Conservation (phyloP, 495 filamentous ascomycete species). For the Hyaloscypha hepaticicola region DNA sequence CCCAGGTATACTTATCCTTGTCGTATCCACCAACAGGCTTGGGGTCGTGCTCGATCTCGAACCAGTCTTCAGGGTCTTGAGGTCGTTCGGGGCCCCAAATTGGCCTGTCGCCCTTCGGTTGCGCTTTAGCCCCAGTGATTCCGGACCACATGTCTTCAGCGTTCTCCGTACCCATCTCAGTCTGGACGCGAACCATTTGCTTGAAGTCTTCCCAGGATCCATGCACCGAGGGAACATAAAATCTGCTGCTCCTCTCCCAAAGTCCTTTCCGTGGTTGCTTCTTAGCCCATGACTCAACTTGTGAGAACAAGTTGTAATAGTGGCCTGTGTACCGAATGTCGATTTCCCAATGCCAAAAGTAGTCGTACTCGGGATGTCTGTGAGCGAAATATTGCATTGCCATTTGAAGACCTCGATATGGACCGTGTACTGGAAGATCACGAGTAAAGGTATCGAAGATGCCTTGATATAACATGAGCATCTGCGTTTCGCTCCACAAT, state of each 20-base stretch:
- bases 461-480: constrained; percentile 82
- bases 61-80: constrained; percentile 58
- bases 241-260: constrained; percentile 91
- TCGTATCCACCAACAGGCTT: constrained; percentile 69
- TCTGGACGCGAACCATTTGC: constrained; percentile 88
- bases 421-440: constrained; percentile 81
- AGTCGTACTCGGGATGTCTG: constrained; percentile 89
- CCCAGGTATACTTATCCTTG: constrained; percentile 82
- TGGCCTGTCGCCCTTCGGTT: constrained; percentile 61
- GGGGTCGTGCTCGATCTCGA: constrained; percentile 67
- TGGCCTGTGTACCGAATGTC: constrained; percentile 96
- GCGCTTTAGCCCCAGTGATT: constrained; percentile 38
- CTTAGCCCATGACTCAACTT: constrained; percentile 70
- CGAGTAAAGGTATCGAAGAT: constrained; percentile 71
- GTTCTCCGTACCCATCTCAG: constrained; percentile 73
- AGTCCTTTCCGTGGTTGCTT: constrained; percentile 85
- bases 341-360: constrained; percentile 99
- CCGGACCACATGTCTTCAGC: constrained; percentile 70
- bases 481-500: constrained; percentile 90
- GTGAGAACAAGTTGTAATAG: constrained; percentile 85
- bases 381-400: constrained; percentile 91
- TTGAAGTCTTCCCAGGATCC: constrained; percentile 91
- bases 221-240: constrained; percentile 87
- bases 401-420: constrained; percentile 89
- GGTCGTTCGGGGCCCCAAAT: constrained; percentile 87